Evolutionary conservation across 805 yeast genomes (phyloP).

Genomic region (Wickerhamomyces canadensis): DNA sequence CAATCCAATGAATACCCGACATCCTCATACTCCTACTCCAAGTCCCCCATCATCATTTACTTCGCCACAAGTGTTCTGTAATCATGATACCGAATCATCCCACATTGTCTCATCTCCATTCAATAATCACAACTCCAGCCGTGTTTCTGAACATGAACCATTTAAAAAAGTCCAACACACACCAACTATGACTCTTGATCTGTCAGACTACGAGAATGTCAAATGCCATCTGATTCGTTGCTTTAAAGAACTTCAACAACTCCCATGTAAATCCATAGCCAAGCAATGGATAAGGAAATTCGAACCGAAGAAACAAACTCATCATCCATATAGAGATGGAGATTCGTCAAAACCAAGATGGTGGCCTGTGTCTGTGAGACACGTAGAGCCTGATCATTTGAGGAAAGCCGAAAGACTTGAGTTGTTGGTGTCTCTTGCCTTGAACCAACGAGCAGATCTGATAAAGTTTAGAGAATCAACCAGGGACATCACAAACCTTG

Average conservation of each 20-base stretch:
- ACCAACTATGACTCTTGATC: constrained; percentile 1
- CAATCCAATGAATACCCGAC: too few relatives aligned
- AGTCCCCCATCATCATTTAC: too few relatives aligned
- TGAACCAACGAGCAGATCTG: constrained; percentile 12
- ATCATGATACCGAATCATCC: too few relatives aligned
- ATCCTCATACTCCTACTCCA: too few relatives aligned
- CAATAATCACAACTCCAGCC: too few relatives aligned
- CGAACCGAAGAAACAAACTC: constrained; percentile 63
- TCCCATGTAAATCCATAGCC: constrained; percentile 50
- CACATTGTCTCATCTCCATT: too few relatives aligned
- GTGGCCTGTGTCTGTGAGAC: constrained; percentile 64
- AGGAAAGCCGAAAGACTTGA: constrained; percentile 49
- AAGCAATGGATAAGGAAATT: constrained; percentile 62
- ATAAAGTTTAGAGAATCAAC: constrained; percentile 2
- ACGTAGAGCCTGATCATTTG: constrained; percentile 72
- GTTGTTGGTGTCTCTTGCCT: constrained; percentile 38
- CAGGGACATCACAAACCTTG: background rate
- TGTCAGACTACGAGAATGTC: background rate
- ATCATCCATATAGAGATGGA: constrained; percentile 54
- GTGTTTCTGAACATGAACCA: too few relatives aligned
- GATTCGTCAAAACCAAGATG: constrained; percentile 49
- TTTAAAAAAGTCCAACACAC: background rate
- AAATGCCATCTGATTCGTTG: constrained; percentile 9
- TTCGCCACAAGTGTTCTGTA: too few relatives aligned
- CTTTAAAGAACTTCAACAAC: constrained; percentile 10